phyloP scores from a whole-genome alignment of 805 yeast genomes.

The Komagataella pastoris region DNA sequence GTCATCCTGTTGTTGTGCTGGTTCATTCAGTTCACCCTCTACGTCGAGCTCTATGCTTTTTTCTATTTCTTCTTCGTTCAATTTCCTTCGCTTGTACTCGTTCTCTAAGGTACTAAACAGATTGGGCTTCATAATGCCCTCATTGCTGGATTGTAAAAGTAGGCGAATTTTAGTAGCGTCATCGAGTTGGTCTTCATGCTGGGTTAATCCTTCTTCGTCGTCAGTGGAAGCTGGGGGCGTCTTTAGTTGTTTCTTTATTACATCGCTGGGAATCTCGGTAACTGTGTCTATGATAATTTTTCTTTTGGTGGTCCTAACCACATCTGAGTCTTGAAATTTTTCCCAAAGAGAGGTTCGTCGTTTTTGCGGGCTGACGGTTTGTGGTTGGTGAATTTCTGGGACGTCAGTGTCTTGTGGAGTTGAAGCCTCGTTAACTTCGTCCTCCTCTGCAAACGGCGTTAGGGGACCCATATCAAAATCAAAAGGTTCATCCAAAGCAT shows the following conservation, averaged over 20 bases:
- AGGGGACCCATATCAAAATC: slow-evolving; percentile 1
- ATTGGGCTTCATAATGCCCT: not conserved
- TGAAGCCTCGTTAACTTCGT: slow-evolving; percentile 4
- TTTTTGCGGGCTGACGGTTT: not conserved
- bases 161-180: not conserved
- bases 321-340: slow-evolving; percentile 18
- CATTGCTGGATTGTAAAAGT: not conserved
- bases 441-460: slow-evolving; percentile 2
- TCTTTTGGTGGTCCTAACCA: slow-evolving; percentile 34
- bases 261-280: slow-evolving; percentile 29
- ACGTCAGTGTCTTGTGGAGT: slow-evolving; percentile 3
- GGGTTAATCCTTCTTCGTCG: slow-evolving; percentile 4
- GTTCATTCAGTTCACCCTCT: slow-evolving; percentile 1
- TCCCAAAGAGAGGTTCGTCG: slow-evolving; percentile 9
- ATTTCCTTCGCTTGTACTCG: not conserved
- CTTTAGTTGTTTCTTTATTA: slow-evolving; percentile 15
- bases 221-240: slow-evolving; percentile 1
- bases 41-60: not conserved
- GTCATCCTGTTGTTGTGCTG: not conserved
- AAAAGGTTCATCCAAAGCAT: slow-evolving; percentile 4
- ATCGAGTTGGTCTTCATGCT: not conserved
- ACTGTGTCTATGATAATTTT: slow-evolving; percentile 30
- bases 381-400: not conserved
- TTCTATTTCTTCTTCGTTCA: not conserved
- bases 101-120: not conserved